Base-by-base conservation (phyloP, 768 basidiomycete species). In the Paxillus rubicundulus region DNA sequence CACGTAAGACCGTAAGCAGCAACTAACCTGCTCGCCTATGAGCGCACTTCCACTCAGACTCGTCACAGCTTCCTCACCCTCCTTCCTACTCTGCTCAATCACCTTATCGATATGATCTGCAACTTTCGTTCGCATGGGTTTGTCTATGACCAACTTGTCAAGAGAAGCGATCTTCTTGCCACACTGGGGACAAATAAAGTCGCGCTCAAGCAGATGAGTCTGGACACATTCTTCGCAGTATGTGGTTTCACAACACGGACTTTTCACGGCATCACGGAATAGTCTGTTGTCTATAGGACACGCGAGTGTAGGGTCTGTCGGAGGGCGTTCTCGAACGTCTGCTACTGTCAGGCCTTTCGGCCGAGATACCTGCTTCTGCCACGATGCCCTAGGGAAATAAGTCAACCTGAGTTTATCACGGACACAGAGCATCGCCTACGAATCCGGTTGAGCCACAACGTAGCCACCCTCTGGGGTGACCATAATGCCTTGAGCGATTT, bases 181-280 rank as follows among this genome's bases (percentile, higher is more conserved):
- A 70, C 97, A 98, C 59, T 85, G 84, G 8, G 92, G 95, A 72
- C 96, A 98, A 52, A 87, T 74, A 70, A 98, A 98, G 74, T 97
- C 94, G 71, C 91, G 85, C 69, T 98, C 96, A 57, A 96, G 81
- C 46, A 99, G 77, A 71, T 95, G 81, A 39, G 90, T 93, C 69
- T 95, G 90, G 57, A 99, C 90, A 73, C 96, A 98, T 70, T 98
- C 96, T 72, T 98, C 95, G 78, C 96, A 98, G 72, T 90, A 99
- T 12, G 81, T 64, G 38, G 86, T 91, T 60, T 82, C 83, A 76
- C 96, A 98, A 72, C 96, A 98, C 2, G 97, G 96, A 3, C 92
- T 95, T 72, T 90, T 89, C 66, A 96, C 90, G 42, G 95, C 93
- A 65, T 98, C 93, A 61, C 89, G 87, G 70, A 97, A 85, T 30